Base-by-base conservation (phyloP, 2,329 filamentous ascomycete genomes). In the Diaporthe citrichinensis region DNA sequence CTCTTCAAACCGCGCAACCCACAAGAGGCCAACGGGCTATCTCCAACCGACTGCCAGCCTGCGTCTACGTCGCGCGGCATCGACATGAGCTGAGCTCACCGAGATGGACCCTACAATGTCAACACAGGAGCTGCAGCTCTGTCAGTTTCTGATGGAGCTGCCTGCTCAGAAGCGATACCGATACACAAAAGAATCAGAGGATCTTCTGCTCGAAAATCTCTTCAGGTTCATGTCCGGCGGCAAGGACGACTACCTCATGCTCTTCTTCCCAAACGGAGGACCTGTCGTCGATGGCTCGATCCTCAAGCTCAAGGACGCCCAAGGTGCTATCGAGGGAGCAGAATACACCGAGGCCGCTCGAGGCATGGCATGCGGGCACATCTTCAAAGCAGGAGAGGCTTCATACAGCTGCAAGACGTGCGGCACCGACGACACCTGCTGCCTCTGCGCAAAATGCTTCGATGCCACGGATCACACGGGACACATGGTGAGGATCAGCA, bases 391-490 rank as follows among this genome's bases (percentile, higher is more conserved):
- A 20, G 97, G 96, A 69, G 97, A 99, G 87, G 96, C 95, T 74
- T 96, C 95, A 76, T 99, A 98, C 84, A 91, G 94, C 80, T 99
- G 97, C 88, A 94, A 95, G 80, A 98, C 96, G 14, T 99, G 97
- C 84, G 95, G 95, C 65, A 92, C 94, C 59, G 97, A 99, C 84
- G 96, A 98, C 78, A 98, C 97, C 0, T 98, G 96, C 84, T 96
- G 97, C 68, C 90, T 99, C 23, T 99, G 97, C 86, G 95, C 94
- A 81, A 93, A 93, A 79, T 99, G 97, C 85, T 99, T 98, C 83
- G 95, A 98, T 81, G 92, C 95, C 36, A 98, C 96, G 53, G 96
- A 99, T 81, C 97, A 99, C 84, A 93, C 95, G 15, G 96, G 94
- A 17, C 97, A 99, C 84, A 94, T 95, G 86, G 96, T 98, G 73